These are phyloP conservation scores for Stagonosporopsis vannaccii DNA, from an alignment of 2,329 filamentous ascomycete genomes.

Conservation along the genomic window DNA sequence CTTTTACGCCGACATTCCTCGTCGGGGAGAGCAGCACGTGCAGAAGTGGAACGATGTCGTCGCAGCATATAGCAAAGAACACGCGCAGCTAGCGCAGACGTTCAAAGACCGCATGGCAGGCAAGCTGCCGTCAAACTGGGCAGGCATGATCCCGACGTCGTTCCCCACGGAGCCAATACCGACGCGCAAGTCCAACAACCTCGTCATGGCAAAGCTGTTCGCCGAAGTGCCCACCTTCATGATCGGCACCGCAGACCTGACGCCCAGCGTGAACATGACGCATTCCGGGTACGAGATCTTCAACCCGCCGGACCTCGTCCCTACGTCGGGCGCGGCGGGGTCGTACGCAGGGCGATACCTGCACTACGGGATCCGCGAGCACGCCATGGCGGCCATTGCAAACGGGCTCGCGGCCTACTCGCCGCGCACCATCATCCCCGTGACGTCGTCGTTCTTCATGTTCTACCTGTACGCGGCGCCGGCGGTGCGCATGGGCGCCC, in stretches of 20 bases:
- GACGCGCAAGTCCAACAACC: conserved; percentile 59
- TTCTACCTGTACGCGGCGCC: conserved; percentile 67
- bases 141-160: conserved; percentile 57
- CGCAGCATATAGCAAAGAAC: conserved; percentile 50
- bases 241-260: conserved; percentile 69
- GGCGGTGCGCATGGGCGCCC: conserved; percentile 67
- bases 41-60: conserved; percentile 59
- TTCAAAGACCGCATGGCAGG: conserved; percentile 59
- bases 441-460: conserved; percentile 69
- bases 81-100: conserved; percentile 59
- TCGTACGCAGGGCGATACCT: conserved; percentile 63
- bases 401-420: conserved; percentile 64
- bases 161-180: conserved; percentile 59
- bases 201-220: conserved; percentile 60
- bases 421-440: conserved; percentile 59
- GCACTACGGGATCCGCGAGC: conserved; percentile 48
- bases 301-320: conserved; percentile 50
- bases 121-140: conserved; percentile 58
- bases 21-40: conserved; percentile 57
- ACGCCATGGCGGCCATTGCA: conserved; percentile 46
- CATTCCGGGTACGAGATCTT: conserved; percentile 59
- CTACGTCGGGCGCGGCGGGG: conserved; percentile 60
- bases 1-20: conserved; percentile 60
- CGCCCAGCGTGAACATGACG: conserved; percentile 59
- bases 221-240: conserved; percentile 94